Evolutionary conservation across 2,329 filamentous ascomycete species (phyloP), one percentile per base, ranked within the genome.

Genomic region (Septoria linicola): DNA sequence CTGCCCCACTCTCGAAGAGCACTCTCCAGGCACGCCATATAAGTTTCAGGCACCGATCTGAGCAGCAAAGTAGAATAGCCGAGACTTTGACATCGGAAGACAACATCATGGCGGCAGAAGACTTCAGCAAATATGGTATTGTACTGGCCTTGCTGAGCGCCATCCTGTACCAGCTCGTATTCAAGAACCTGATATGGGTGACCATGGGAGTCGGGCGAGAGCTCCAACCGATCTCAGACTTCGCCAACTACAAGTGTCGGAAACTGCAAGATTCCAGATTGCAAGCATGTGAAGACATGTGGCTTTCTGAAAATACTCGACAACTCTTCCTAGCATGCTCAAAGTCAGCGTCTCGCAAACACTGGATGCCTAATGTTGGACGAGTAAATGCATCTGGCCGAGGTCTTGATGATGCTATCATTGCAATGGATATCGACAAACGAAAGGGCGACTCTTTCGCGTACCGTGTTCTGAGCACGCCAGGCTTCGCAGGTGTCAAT

Each of bases 201-300:
- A 47, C 41, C 5, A 8, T 55, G 3, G 56, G 56, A 13, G 39
- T 55, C n/a, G 58, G 55, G n/a, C 51, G 58, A 47, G 14, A 48
- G 13, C 17, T 60, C 11, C 59, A 60, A 32, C 55, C 57, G 3
- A 53, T 61, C 14, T 49, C 48, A 3, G 59, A 59, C 41, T 61
- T 61, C 31, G 55, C 59, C 37, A n/a, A 19, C 19, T 61, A 61
- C 41, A 30, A 51, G 47, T 61, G 59, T 50, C 48, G 57, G 14
- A 49, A 46, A 13, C 58, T 61, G 17, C n/a, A 53, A 4, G 59
- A 58, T 34, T 49, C 51, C 10, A 50, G 51, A 25, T 31, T 61
- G 13, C 48, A 59, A 20, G 59, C 59, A 27, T 61, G 59, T 31
- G 59, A 61, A 36, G 59, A 61, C 19, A 57, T 60, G 55, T 61